A percentile compares a stretch with the other conserved stretches of the same genome.
These are phyloP conservation scores for Ophiostoma sp. DNA, from an alignment of 2,329 filamentous ascomycete species.

Conservation along the genomic window DNA sequence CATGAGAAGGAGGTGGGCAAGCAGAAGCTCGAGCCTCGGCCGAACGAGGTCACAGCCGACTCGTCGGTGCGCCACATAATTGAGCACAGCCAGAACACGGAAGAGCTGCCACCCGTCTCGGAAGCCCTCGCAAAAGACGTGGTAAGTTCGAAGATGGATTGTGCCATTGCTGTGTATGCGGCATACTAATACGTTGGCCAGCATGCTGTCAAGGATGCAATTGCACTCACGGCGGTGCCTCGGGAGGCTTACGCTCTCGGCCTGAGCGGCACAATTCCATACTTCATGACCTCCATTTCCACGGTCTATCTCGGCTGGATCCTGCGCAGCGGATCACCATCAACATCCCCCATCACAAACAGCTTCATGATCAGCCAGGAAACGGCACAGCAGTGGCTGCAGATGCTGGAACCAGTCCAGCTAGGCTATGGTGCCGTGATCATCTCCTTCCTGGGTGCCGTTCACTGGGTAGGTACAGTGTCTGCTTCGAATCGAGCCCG, in stretches of 20 bases:
- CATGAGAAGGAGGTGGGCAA: constrained; percentile 50
- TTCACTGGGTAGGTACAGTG: constrained; percentile 63
- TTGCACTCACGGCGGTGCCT: constrained; percentile 59
- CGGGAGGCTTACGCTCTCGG: constrained; percentile 63
- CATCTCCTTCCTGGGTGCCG: constrained; percentile 86
- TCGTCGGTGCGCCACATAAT: constrained; percentile 52
- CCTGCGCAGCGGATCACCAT: constrained; percentile 59
- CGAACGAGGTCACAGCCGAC: constrained; percentile 53
- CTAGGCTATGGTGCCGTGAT: constrained; percentile 89
- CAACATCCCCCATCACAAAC: constrained; percentile 58
- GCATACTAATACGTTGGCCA: constrained; percentile 32
- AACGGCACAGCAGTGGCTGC: constrained; percentile 65
- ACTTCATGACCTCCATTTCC: constrained; percentile 74
- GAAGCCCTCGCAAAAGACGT: constrained; percentile 45
- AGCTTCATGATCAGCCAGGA: constrained; percentile 61
- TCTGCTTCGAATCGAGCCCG: background rate
- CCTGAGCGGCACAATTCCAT: constrained; percentile 75
- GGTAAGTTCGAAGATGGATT: constrained; percentile 38
- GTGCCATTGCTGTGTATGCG: background rate
- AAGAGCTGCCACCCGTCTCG: constrained; percentile 25
- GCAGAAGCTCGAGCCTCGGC: constrained; percentile 53
- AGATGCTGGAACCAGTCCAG: constrained; percentile 77
- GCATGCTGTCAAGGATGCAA: constrained; percentile 63
- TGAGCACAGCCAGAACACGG: constrained; percentile 32
- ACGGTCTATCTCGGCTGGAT: constrained; percentile 80